Base-by-base conservation (phyloP, 2,329 filamentous ascomycete species). In the Aspergillus fructus region DNA sequence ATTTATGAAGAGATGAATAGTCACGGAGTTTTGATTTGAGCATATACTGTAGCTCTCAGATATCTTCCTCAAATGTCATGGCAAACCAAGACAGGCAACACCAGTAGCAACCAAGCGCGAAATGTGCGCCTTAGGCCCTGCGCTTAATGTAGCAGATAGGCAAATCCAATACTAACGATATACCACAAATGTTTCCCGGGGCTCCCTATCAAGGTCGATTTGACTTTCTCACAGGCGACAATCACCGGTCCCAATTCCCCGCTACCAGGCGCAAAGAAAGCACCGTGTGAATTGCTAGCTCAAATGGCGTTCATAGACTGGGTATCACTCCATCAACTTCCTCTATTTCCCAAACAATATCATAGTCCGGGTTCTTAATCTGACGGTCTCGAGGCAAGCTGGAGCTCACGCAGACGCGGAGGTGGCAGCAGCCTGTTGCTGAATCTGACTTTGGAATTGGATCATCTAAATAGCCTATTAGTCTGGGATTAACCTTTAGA, bases 381-480 rank as follows among this genome's bases (percentile, higher is more conserved):
- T 4, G n/a, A 34, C 15, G 45, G 8, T n/a, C 40, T 42, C n/a
- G 7, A 24, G 4, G 45, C 27, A 17, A 27, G 19, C 39, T 12
- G 30, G 15, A 27, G 21, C 21, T 72, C 63, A 75, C 42, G 71
- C 69, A 37, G 71, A 71, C 49, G 71, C 67, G 49, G 71, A 66
- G n/a, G 51, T 23, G 13, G 67, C 62, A 48, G 68, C 71, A 37
- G 64, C 64, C 56, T 73, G 68, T 55, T 75, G 73, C 53, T 75
- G 73, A 37, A 67, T 54, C 53, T 74, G 70, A 42, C 65, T 71
- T 62, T 78, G 75, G 58, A 75, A 66, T 65, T 75, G 72, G 33
- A 77, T 66, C 47, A 77, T 68, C 75, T 77, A 55, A 37, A 51
- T 19, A 15, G 49, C 41, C 7, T 4, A 48, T 72, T 41, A 71